Base-by-base conservation (phyloP, 2,329 filamentous ascomycete genomes). In the Aspergillus sp. region DNA sequence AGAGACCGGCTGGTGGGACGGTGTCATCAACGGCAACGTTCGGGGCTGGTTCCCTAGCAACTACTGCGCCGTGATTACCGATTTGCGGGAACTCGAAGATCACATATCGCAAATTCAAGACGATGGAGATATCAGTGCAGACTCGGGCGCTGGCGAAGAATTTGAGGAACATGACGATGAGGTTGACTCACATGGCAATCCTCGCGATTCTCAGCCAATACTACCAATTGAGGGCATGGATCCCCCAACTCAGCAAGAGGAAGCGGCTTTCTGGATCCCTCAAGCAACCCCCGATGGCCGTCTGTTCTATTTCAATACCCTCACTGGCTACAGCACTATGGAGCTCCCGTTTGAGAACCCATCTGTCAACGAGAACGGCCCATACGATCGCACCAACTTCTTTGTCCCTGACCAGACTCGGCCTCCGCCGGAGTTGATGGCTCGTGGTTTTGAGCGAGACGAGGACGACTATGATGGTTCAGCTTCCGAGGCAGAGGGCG, bases 31-130 rank as follows among this genome's bases (percentile, higher is more conserved):
- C 70, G 91, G 93, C 58, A 67, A 59, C 52, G 90, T 96, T 66
- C 88, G 95, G 72, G 95, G 95, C 73, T 99, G 95, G 95, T 99
- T 99, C 75, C 95, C 95, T 39, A 98, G 93, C 82, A 99, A 99
- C 76, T 99, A 99, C 79, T 98, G 95, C 79, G 88, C 91, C 64
- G 86, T 95, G 62, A 89, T 98, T 67, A 85, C 86, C 59, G 87
- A 86, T 66, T 84, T 89, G 51, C 89, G 91, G 66, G 90, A 96
- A 61, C 80, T 89, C 30, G 82, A 84, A 42, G 87, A 90, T 54
- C 78, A 82, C 13, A 79, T 80, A 62, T 82, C 83, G 52, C 84
- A 83, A 64, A 15, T 51, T 45, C 81, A 80, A 51, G 74, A 82
- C 54, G 80, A 85, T 55, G 83, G 82, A 52, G 77, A 83, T 54